Evolutionary conservation across 768 basidiomycete genomes (phyloP).

Genomic region (Phylloporus sp.): DNA sequence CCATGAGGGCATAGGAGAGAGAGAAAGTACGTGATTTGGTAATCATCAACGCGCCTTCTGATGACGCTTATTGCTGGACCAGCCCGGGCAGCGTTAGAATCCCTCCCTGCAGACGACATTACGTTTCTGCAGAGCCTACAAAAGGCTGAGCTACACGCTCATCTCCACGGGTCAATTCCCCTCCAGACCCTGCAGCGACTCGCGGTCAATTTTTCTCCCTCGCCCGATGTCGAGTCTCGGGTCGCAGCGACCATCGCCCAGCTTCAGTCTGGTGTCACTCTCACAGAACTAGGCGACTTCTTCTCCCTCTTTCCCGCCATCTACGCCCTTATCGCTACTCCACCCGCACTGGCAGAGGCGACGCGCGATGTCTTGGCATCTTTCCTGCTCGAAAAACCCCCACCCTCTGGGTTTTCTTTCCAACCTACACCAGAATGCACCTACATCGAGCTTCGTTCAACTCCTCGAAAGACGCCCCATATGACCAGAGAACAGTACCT

Average conservation of each 20-base stretch:
- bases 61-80: constrained; percentile 26
- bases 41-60: no score
- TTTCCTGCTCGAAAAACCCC: constrained; percentile 44
- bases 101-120: constrained; percentile 49
- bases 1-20: constrained; percentile 25
- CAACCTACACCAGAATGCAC: constrained; percentile 48
- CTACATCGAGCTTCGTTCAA: constrained; percentile 83
- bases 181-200: constrained; percentile 58
- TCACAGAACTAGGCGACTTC: constrained; percentile 66
- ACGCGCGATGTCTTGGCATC: constrained; percentile 61
- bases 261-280: constrained; percentile 36
- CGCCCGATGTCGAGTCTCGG: constrained; percentile 27
- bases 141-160: constrained; percentile 85
- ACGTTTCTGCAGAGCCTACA: constrained; percentile 60
- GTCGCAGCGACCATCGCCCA: constrained; percentile 44
- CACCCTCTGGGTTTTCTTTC: constrained; percentile 29
- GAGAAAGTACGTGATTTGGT: neutral
- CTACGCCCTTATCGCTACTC: constrained; percentile 69
- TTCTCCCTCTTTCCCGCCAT: constrained; percentile 75
- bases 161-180: constrained; percentile 83
- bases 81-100: constrained; percentile 48
- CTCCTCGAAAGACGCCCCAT: constrained; percentile 53
- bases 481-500: constrained; percentile 66
- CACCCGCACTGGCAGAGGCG: constrained; percentile 47
- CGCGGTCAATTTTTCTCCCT: constrained; percentile 38